These are phyloP conservation scores for Fusarium mexicanum DNA, from an alignment of 2,329 filamentous ascomycete genomes.

Conservation along the genomic window DNA sequence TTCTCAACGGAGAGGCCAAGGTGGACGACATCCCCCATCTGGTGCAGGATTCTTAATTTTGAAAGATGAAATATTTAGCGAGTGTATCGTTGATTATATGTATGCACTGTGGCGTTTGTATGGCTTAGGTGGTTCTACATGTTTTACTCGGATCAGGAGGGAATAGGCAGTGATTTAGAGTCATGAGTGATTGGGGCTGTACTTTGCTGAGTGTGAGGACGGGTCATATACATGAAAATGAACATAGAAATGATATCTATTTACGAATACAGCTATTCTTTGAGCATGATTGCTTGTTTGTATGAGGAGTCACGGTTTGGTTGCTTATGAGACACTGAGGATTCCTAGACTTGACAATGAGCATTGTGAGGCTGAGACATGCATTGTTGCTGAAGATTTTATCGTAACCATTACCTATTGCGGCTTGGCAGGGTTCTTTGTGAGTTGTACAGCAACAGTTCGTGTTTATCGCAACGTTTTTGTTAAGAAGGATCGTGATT, in stretches of 20 bases:
- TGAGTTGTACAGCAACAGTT: not conserved
- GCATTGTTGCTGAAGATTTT: not conserved
- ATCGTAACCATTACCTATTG: not conserved
- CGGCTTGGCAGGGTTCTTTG: not conserved
- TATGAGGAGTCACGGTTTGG: not conserved
- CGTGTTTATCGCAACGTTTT: not conserved
- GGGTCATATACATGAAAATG: not conserved
- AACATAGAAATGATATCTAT: slow-evolving; percentile 13
- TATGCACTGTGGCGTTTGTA: slow-evolving; percentile 36
- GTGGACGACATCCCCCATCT: slow-evolving; percentile 84
- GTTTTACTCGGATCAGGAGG: slow-evolving; percentile 14
- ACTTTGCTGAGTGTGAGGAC: not conserved
- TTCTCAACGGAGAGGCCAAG: slow-evolving; percentile 78
- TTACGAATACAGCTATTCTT: not conserved
- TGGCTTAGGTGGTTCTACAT: slow-evolving; percentile 23
- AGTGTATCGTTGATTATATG: slow-evolving; percentile 8
- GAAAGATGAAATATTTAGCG: not conserved
- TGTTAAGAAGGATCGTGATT: not conserved
- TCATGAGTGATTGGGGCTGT: not conserved
- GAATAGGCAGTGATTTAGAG: slow-evolving; percentile 23
- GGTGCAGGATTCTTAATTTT: slow-evolving; percentile 54
- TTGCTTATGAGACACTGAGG: not conserved
- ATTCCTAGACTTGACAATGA: not conserved
- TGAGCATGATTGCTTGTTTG: accelerated
- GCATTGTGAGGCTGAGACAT: not conserved